Conservation (phyloP, 768 basidiomycete genomes). For the Termitomyces sp. region DNA sequence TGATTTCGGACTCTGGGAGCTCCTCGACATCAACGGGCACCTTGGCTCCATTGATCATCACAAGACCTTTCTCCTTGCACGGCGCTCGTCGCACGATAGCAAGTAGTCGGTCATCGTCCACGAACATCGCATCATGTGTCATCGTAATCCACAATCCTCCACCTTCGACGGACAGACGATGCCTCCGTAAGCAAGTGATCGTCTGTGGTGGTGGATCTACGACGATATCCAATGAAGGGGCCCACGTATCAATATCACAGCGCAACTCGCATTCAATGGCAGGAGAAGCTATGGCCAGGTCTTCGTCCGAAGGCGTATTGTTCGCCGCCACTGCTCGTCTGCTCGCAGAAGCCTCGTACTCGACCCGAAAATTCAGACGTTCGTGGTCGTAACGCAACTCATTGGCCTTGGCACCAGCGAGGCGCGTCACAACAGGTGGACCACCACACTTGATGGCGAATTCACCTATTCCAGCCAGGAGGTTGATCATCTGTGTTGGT, state of each 20-base stretch:
- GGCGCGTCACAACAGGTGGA: constrained; percentile 84
- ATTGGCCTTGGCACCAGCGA: constrained; percentile 73
- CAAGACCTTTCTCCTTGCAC: constrained; percentile 73
- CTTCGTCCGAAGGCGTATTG: constrained; percentile 18
- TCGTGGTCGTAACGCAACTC: constrained; percentile 87
- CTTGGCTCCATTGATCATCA: constrained; percentile 88
- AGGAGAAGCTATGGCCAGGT: constrained; percentile 33
- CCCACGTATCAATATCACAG: constrained; percentile 92
- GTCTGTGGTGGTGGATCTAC: constrained; percentile 89
- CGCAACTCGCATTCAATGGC: constrained; percentile 86
- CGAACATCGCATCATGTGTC: constrained; percentile 77
- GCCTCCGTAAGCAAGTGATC: constrained; percentile 80
- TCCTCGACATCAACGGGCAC: constrained; percentile 87
- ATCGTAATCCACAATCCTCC: constrained; percentile 95
- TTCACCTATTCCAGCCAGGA: constrained; percentile 89
- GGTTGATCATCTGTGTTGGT: constrained; percentile 89
- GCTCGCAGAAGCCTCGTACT: constrained; percentile 70
- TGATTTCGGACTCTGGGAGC: constrained; percentile 81
- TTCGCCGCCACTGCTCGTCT: constrained; percentile 30
- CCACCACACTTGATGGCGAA: constrained; percentile 95
- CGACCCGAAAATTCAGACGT: constrained; percentile 72
- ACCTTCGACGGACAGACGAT: constrained; percentile 80
- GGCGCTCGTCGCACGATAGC: constrained; percentile 75
- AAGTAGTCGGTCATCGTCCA: constrained; percentile 72
- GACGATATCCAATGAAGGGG: constrained; percentile 76